Evolutionary conservation across 768 basidiomycete genomes (phyloP), one percentile per base, ranked within the genome.

Genomic region (Tulasnella sp.): DNA sequence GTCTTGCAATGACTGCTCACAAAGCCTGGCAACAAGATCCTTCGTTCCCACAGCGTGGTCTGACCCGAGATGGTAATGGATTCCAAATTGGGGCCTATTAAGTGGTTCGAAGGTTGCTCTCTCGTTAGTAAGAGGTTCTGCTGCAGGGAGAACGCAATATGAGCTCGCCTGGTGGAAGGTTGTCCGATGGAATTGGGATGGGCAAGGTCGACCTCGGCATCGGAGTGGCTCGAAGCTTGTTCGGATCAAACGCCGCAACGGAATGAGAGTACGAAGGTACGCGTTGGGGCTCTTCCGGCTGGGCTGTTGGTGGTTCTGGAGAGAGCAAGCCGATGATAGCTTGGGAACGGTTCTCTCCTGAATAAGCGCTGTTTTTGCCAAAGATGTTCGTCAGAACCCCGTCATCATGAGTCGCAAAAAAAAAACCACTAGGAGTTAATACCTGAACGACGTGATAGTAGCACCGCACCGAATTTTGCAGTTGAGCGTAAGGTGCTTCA

Each of bases 401-500:
- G 10, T 36, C 1, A 4, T 18, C 18, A 12, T 5, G 18, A 36
- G 36, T 19, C 36, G 19, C 3, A 36, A 36, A 42, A 36, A 9
- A 1, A 40, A 36, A 36, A 42, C 18, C 1, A 1, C 39, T 74
- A 1, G 34, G 39, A 40, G 73, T n/a, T 3, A 39, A 31, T 74
- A 74, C 73, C 73, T 76, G 34, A 79, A 79, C 21, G 78, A 73
- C 36, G 78, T 79, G n/a, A 79, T 79, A 21, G 71, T 72, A 18
- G 71, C 42, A 38, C 78, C 78, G 34, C 78, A 79, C 6, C 78
- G 78, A 31, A 79, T 79, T 68, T 79, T 79, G 78, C 78, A 79
- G 73, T 79, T 79, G 8, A 79, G 39, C 9, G 71, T 79, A 18
- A 79, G 56, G 44, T 79, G 71, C 24, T 34, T 74, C 39, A 79